Evolutionary conservation across 2,329 filamentous ascomycete genomes (phyloP).

Genomic region (Apiospora pterosperma): DNA sequence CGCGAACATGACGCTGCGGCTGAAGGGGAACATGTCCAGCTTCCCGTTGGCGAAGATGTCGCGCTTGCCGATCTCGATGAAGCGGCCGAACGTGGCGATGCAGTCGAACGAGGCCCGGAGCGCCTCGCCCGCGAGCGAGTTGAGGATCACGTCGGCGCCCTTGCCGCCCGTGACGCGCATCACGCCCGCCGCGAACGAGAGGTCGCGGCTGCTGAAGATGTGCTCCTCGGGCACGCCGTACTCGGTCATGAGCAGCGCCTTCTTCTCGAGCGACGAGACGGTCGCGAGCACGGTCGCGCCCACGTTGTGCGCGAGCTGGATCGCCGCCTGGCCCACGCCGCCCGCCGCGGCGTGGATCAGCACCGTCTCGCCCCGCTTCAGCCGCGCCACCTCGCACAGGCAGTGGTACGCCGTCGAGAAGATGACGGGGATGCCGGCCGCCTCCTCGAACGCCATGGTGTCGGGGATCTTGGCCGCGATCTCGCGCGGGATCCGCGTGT

Average conservation of each 20-base stretch:
- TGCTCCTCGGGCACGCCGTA: slow-evolving; percentile 10
- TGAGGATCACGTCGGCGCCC: slow-evolving; percentile 8
- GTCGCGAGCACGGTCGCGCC: slow-evolving; percentile 10
- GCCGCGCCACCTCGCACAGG: slow-evolving; percentile 6
- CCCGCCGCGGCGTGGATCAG: slow-evolving; percentile 12
- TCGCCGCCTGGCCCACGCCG: slow-evolving; percentile 12
- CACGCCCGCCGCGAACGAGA: slow-evolving; percentile 9
- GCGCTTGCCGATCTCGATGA: slow-evolving; percentile 11
- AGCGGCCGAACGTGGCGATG: slow-evolving; percentile 8
- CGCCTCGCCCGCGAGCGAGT: slow-evolving; percentile 9
- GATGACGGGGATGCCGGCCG: slow-evolving; percentile 7
- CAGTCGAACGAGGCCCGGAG: slow-evolving; percentile 9
- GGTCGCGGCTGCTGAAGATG: slow-evolving; percentile 11
- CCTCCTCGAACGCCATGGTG: slow-evolving; percentile 9
- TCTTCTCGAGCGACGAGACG: slow-evolving; percentile 10
- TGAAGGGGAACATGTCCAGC: slow-evolving; percentile 11
- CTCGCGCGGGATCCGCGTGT: slow-evolving; percentile 4
- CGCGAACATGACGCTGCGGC: slow-evolving; percentile 7
- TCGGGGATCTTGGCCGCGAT: slow-evolving; percentile 10
- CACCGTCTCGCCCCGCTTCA: slow-evolving; percentile 8
- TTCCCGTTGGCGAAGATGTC: slow-evolving; percentile 11
- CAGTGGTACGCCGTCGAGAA: slow-evolving; percentile 9
- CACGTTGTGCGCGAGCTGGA: slow-evolving; percentile 10
- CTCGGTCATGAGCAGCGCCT: slow-evolving; percentile 1
- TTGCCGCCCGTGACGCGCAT: slow-evolving; percentile 6